Base-by-base conservation (phyloP, 139 green algal genomes). In the Haematococcus lacustris region DNA sequence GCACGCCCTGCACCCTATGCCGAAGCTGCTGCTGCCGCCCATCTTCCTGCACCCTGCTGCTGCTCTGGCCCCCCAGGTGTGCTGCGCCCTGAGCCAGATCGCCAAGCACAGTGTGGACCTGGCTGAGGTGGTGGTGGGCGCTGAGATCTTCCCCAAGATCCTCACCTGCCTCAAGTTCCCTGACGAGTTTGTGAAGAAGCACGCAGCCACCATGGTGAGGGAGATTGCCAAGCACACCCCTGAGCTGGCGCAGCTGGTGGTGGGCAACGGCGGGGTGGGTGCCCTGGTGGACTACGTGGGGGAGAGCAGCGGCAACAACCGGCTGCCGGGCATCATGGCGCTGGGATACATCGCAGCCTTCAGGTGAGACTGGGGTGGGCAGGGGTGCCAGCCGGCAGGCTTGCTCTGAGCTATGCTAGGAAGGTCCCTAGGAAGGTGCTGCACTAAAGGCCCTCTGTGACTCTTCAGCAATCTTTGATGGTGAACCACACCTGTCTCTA, bases 191-290 rank as follows among this genome's bases (percentile, higher is more conserved):
- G 87, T 96, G 50, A 86, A 87, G 66, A 93, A 93, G 79, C 85
- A 93, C 73, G 86, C 89, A 3, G 90, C 90, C 70, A 92, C 85
- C 13, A 70, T 91, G 32, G 79, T 93, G 59, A 66, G 80, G 1
- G 88, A 94, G 76, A 84, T 95, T n/a, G 86, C 82, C 25, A 95
- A 95, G 83, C 91, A 97, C 81, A 94, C 90, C n/a, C 88, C 91
- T 3, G 91, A 95, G 79, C 82, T 96, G 59, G 92, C 92, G 34
- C 88, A 95, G 83, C 87, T 95, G 67, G 82, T 97, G 43, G 90
- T 96, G 38, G 83, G 81, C 51, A 91, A 87, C 70, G 92, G 92
- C 38, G 91, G 89, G 62, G 87, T 94, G 26, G 92, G 81, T 23
- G 87, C 91, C 32, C 80, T 96, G 28, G 92, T 96, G 37, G 89